Evolutionary conservation across 768 basidiomycete species (phyloP).

Genomic region (Lactarius psammicola): DNA sequence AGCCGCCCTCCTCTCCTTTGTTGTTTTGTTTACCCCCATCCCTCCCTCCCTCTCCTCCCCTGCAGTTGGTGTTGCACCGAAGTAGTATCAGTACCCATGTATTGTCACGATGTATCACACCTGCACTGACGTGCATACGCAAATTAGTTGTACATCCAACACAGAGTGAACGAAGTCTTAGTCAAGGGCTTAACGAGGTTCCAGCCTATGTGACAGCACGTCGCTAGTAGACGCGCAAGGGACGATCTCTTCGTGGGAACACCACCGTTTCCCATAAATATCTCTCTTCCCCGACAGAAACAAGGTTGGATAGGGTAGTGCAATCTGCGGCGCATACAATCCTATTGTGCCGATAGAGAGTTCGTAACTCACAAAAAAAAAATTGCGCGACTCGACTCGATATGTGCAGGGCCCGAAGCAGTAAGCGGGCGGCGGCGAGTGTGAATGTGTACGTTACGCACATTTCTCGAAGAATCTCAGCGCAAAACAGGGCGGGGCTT

Average conservation of each 20-base stretch:
- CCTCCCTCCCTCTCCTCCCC: neutral
- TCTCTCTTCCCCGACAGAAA: neutral
- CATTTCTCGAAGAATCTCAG: too few species aligned
- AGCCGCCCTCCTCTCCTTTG: neutral
- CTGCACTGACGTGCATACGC: slow-evolving; percentile 13
- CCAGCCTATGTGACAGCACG: neutral
- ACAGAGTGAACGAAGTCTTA: neutral
- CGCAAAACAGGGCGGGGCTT: neutral
- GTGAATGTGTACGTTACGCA: neutral
- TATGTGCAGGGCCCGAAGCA: neutral
- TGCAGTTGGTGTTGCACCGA: slow-evolving; percentile 10
- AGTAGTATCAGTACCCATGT: slow-evolving; percentile 21
- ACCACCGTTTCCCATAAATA: neutral
- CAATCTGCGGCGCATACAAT: neutral
- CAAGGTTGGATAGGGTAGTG: neutral
- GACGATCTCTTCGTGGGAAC: neutral
- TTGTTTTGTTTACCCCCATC: neutral
- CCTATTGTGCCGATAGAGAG: neutral
- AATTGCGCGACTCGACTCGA: neutral
- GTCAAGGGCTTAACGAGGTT: neutral
- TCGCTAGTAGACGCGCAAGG: neutral
- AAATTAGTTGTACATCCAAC: neutral
- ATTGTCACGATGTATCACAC: slow-evolving; percentile 23
- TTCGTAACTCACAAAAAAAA: neutral
- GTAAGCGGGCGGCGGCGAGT: neutral